A percentile compares a stretch with the other conserved stretches of the same genome.
phyloP scores from a whole-genome alignment of 768 basidiomycete genomes.

The Termitomyces titanicus region DNA sequence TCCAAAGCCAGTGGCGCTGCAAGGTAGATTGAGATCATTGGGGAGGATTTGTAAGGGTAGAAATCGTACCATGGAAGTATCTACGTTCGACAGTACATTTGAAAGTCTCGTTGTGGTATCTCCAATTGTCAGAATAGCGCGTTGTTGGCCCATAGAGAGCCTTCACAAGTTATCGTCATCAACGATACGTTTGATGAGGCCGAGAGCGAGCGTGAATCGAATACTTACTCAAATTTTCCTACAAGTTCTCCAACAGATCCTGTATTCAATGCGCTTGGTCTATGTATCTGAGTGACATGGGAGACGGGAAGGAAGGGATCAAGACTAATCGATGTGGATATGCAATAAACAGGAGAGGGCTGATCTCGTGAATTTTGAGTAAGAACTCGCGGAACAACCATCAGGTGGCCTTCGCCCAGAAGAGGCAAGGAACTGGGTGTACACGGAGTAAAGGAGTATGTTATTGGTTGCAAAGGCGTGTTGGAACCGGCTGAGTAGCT shows the following conservation, averaged over 20 bases:
- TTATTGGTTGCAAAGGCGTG: background rate
- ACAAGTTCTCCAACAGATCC: background rate
- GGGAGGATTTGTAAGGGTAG: too few relatives aligned
- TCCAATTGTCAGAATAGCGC: background rate
- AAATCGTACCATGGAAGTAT: background rate
- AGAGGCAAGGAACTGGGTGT: background rate
- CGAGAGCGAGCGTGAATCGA: background rate
- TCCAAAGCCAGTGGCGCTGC: background rate
- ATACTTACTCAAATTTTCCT: background rate
- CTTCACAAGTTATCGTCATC: background rate
- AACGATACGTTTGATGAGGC: background rate
- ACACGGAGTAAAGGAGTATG: background rate
- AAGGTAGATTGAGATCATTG: background rate
- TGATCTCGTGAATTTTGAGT: background rate
- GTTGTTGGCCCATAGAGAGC: background rate
- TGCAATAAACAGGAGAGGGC: background rate
- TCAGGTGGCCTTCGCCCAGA: background rate
- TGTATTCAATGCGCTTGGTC: too few relatives aligned
- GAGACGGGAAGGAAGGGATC: background rate
- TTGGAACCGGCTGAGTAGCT: too few relatives aligned
- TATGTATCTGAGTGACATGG: background rate
- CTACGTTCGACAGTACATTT: too few relatives aligned
- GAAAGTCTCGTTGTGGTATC: background rate
- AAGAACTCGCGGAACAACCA: background rate
- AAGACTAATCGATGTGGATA: background rate